A percentile compares a stretch with the other conserved stretches of the same genome.
These are phyloP conservation scores for Ambrosia hybrid DNA, from an alignment of 140 eudicot genomes.

Conservation along the genomic window DNA sequence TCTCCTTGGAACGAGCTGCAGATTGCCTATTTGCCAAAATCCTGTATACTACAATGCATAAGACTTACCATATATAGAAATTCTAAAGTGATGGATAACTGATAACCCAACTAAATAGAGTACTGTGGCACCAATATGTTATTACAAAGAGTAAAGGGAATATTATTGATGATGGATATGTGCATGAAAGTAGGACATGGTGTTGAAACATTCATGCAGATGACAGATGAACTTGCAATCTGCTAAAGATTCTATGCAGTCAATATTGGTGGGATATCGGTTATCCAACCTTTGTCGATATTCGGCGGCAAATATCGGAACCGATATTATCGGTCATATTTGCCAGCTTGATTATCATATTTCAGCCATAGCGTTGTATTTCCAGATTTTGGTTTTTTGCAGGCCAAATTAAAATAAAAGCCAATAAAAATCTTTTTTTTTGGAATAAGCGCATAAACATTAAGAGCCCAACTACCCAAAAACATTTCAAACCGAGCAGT, in stretches of 20 bases:
- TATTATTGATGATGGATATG: not conserved
- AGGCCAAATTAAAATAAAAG: too few species aligned
- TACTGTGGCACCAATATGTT: not conserved
- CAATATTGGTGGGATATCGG: too few species aligned
- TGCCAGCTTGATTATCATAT: too few species aligned
- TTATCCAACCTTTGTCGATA: too few species aligned
- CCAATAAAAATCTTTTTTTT: too few species aligned
- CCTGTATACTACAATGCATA: constrained; percentile 43
- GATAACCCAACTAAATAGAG: not conserved
- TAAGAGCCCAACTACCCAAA: too few species aligned
- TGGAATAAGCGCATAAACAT: too few species aligned
- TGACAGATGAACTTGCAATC: not conserved
- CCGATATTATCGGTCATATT: too few species aligned
- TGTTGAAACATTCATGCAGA: not conserved
- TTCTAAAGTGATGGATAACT: constrained; percentile 11
- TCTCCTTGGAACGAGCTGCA: constrained; percentile 98
- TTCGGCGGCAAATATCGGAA: too few species aligned
- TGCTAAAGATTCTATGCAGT: not conserved
- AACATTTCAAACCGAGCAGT: too few species aligned
- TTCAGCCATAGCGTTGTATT: too few species aligned
- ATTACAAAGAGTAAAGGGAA: not conserved
- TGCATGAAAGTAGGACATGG: not conserved
- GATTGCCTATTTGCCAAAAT: constrained; percentile 96
- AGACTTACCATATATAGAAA: constrained; percentile 16
- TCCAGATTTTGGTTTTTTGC: too few species aligned